Conservation (phyloP, 768 basidiomycete species). For the Artomyces pyxidatus region DNA sequence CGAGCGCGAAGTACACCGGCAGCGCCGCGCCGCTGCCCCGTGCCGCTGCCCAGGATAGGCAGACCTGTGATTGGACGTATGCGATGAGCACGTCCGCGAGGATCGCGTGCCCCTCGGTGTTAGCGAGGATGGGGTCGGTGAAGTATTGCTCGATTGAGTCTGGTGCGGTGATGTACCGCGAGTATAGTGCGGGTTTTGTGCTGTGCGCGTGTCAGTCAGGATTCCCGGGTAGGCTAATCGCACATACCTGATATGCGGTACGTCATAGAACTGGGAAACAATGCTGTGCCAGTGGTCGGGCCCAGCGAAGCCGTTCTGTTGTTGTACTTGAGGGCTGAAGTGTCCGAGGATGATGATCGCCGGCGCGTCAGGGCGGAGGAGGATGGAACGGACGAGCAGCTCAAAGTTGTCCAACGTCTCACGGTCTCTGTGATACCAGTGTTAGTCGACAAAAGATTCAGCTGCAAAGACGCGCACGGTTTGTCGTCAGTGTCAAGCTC, state of each 20-base stretch:
- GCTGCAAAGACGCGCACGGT: slow-evolving; percentile 44
- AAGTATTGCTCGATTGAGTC: slow-evolving; percentile 62
- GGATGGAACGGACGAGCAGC: slow-evolving; percentile 83
- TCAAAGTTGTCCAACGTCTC: slow-evolving; percentile 81
- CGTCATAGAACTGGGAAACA: slow-evolving; percentile 96
- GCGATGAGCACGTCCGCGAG: slow-evolving; percentile 87
- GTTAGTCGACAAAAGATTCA: background rate
- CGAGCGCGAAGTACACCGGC: slow-evolving; percentile 12
- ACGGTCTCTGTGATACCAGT: slow-evolving; percentile 41
- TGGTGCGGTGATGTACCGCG: slow-evolving; percentile 72
- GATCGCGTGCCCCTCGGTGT: slow-evolving; percentile 69
- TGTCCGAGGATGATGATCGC: slow-evolving; percentile 94
- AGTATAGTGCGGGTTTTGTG: slow-evolving; percentile 75
- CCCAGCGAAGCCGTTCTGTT: slow-evolving; percentile 74
- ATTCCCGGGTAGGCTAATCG: background rate
- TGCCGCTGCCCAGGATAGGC: slow-evolving; percentile 73
- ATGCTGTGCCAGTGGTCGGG: slow-evolving; percentile 85
- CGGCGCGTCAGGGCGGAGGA: slow-evolving; percentile 84
- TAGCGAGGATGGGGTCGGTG: slow-evolving; percentile 79
- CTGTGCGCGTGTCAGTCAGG: slow-evolving; percentile 29
- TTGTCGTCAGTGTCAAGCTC: slow-evolving; percentile 92
- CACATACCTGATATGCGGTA: slow-evolving; percentile 74
- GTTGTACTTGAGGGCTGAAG: slow-evolving; percentile 81
- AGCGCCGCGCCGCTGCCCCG: slow-evolving; percentile 11
- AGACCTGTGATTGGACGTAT: slow-evolving; percentile 88